Evolutionary conservation across 805 yeast genomes (phyloP), one percentile per base, ranked within the genome.

Genomic region (Tanozyma kutaoensis): DNA sequence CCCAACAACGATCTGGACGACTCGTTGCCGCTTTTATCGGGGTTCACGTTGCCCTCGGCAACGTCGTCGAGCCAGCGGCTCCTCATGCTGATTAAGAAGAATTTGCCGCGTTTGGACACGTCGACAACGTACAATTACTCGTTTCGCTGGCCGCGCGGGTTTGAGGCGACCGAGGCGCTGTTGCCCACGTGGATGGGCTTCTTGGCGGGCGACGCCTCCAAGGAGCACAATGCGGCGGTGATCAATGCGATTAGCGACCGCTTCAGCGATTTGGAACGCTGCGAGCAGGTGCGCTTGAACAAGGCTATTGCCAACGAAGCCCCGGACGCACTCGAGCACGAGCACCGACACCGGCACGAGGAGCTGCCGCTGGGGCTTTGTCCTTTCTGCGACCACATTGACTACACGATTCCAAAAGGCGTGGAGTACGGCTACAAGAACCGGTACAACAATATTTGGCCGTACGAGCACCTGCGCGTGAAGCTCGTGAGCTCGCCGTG

Each of bases 401-500:
- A 40, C 14, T 61, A 58, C 31, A 46, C 48, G 26, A 42, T 61
- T 12, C 66, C 68, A 1, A 40, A 47, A 28, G 95, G 95, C 5
- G 73, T 85, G 23, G 94, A 84, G 48, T 62, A 73, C 23, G 88
- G 93, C 15, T 50, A 65, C 28, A 85, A 85, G 43, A 84, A 86
- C 49, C 55, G 97, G 33, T 86, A 86, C 57, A 78, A 80, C 41
- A 93, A 86, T 47, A 80, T 86, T 23, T 76, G 79, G 42, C 85
- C 94, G 4, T 86, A 70, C 50, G 93, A 81, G 44, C 88, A 80
- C 42, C 69, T 93, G 4, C 60, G 95, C 31, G 95, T 88, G 9
- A 69, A 68, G 32, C 54, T 81, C 18, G 36, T 36, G 17, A 36
- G 36, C 15, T 35, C 44, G 4, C 46, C 45, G 5, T 38, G 40